These are phyloP conservation scores for Podaxis sp. DNA, from an alignment of 768 basidiomycete species.

Conservation along the genomic window DNA sequence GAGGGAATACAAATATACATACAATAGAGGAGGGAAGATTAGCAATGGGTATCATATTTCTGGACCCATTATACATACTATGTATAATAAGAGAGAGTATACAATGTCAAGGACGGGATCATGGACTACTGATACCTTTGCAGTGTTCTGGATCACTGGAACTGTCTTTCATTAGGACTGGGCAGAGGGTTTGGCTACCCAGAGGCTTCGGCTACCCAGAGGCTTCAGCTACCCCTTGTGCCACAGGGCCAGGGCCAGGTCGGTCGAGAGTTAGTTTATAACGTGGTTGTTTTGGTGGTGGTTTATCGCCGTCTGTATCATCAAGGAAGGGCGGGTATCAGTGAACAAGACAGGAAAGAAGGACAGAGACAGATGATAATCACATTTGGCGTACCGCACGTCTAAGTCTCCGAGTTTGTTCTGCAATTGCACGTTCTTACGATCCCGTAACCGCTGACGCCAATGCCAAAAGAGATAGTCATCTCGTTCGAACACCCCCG, in stretches of 20 bases:
- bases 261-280: neutral
- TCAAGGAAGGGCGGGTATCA: neutral
- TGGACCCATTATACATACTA: neutral
- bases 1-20: neutral
- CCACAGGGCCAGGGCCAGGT: neutral
- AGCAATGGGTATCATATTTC: neutral
- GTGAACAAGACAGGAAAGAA: neutral
- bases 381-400: neutral
- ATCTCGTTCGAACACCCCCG: slow-evolving; percentile 22
- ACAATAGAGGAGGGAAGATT: neutral
- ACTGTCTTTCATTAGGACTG: neutral
- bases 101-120: neutral
- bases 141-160: neutral
- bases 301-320: neutral
- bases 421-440: slow-evolving; percentile 1
- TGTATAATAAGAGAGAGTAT: neutral
- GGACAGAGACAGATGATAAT: neutral
- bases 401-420: slow-evolving; percentile 8
- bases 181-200: neutral
- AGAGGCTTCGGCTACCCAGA: no score
- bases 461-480: slow-evolving; percentile 4
- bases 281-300: neutral
- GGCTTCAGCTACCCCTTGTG: neutral
- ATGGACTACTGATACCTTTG: neutral
- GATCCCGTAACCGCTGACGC: neutral